Evolutionary conservation across 345 rosid genomes (phyloP), one percentile per base, ranked within the genome.

Genomic region (Kandelia obovata): DNA sequence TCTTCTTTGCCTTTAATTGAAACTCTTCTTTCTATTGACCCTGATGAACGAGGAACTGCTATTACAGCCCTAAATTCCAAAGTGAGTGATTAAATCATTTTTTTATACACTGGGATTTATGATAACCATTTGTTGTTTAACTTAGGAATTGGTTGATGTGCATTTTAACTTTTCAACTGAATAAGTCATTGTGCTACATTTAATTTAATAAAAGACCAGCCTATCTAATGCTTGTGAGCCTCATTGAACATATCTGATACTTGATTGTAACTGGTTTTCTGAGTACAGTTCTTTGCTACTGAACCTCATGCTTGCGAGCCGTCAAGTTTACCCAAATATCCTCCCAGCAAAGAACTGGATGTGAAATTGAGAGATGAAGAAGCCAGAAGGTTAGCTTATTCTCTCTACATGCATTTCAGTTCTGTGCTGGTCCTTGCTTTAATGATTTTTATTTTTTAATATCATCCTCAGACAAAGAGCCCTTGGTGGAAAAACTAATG

Each of bases 281-380:
- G 64, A 51, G 53, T 73, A 55, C 88, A 92, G 96, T 92, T 90
- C 82, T 94, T 94, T 76, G 86, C 75, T 25, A 83, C 81, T 2
- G 90, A 94, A 82, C 98, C 98, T 5, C 75, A 37, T 76, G 88
- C 95, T 10, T 93, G 95, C 71, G 92, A 93, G 65, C 88, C 96
- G 26, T 89, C 91, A 62, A 89, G 90, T 77, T 82, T 93, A 60
- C 98, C 98, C 3, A 91, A 80, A 72, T 91, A 88, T 81, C 97
- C 97, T 66, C 98, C 98, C 61, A 85, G 94, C 68, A 93, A 93
- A 85, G 98, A 91, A 81, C 74, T 93, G 80, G 90, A 89, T 84
- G 91, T 87, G 71, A 89, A 87, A 58, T 79, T 84, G 78, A 82
- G 95, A 72, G 96, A 91, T 52, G 88, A 93, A 74, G 95, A 84